Conservation (phyloP, 1,139 yeast species). For the Cylindricascospora bacillispora region DNA sequence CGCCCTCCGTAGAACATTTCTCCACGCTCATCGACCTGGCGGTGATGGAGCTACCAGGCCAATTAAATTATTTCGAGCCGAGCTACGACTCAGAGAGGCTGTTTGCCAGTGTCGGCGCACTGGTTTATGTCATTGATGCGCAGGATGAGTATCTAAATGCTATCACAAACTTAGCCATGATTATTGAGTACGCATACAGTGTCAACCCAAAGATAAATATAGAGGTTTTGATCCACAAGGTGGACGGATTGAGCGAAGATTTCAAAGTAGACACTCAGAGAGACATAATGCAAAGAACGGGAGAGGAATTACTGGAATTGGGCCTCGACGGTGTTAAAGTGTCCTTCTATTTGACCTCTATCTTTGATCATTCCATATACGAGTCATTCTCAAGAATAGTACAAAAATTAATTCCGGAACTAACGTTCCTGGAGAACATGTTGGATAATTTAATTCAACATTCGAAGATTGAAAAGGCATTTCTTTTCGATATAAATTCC, state of each 20-base stretch:
- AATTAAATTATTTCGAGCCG: slow-evolving; percentile 78
- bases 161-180: slow-evolving; percentile 74
- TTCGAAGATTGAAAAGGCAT: slow-evolving; percentile 84
- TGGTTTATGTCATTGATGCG: slow-evolving; percentile 86
- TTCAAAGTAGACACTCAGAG: slow-evolving; percentile 88
- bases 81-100: slow-evolving; percentile 64
- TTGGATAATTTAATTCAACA: slow-evolving; percentile 82
- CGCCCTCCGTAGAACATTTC: slow-evolving; percentile 71
- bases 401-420: slow-evolving; percentile 79
- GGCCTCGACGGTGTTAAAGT: slow-evolving; percentile 89
- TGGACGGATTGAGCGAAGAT: slow-evolving; percentile 90
- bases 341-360: slow-evolving; percentile 81
- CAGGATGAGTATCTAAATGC: slow-evolving; percentile 94
- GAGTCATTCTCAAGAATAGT: slow-evolving; percentile 92
- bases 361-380: slow-evolving; percentile 89
- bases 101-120: slow-evolving; percentile 79
- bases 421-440: slow-evolving; percentile 79
- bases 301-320: slow-evolving; percentile 80
- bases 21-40: slow-evolving; percentile 73
- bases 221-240: slow-evolving; percentile 88
- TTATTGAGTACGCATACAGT: slow-evolving; percentile 77
- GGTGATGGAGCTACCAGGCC: slow-evolving; percentile 96
- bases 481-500: slow-evolving; percentile 82
- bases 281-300: slow-evolving; percentile 91
- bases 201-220: slow-evolving; percentile 79